Evolutionary conservation across 139 green algal genomes (phyloP), one percentile per base, ranked within the genome.

Genomic region (Chlorella vulgaris): DNA sequence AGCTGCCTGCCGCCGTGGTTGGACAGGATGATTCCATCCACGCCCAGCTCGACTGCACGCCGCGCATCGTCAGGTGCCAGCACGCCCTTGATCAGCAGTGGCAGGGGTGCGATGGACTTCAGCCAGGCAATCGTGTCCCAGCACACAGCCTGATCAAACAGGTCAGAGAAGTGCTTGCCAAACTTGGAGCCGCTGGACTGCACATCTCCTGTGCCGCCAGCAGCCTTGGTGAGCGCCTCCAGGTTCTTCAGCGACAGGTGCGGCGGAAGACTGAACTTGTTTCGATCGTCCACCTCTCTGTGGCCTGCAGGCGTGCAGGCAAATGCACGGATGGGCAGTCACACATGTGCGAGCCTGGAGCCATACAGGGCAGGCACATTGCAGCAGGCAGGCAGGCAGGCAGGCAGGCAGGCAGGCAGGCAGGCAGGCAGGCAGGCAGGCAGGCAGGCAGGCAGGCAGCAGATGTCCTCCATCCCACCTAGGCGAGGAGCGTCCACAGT

Each of bases 41-140:
- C 92, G 1, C 87, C 93, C 80, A 82, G 67, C 18, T 92, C 39
- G 3, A 98, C 69, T 1, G 94, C 95, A 1, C 89, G 68, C 26
- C 74, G 60, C 0, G 94, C 95, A 81, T 98, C 95, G 0, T 88
- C 89, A 0, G 93, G 86, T 0, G 90, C 70, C 42, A 98, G 71
- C 3, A 98, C 61, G 19, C 95, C 95, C 89, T 98, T 98, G 62
- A 98, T 65, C 31, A 95, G 88, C 36, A 98, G 86, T 7, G 94
- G 95, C 35, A 98, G 84, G 2, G 43, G 69, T 8, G 93, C 95
- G 62, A 95, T 81, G 38, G 83, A 81, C 29, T 87, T 87, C 66
- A 98, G 85, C 93, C 93, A 97, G 7, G 87, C 68, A 6, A 98
- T 71, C 69, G 91, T 85, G 0, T 93, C 90, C 95, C 94, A 98